Evolutionary conservation across 2,329 filamentous ascomycete genomes (phyloP).

Genomic region (Nothopassalora personata): DNA sequence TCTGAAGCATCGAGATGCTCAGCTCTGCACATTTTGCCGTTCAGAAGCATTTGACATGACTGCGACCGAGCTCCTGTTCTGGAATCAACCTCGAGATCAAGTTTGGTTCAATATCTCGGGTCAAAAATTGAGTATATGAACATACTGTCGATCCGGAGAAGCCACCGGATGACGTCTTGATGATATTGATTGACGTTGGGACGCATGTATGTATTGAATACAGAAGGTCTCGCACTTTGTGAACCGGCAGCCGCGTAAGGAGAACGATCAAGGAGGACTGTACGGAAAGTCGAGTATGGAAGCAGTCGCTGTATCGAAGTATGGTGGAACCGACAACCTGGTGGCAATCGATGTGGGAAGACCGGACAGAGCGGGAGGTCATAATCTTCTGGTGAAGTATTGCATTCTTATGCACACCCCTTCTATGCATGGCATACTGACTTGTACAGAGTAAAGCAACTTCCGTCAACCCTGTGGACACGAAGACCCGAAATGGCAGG

Average conservation of each 20-base stretch:
- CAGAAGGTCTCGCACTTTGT: neutral
- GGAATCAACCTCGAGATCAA: too few species aligned
- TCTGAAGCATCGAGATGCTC: too few species aligned
- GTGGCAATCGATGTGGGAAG: conserved; percentile 29
- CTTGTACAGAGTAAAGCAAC: conserved; percentile 32
- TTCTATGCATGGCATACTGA: neutral
- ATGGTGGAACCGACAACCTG: conserved; percentile 29
- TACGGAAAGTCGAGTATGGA: conserved; percentile 25
- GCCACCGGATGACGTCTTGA: neutral
- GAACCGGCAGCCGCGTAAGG: too few species aligned
- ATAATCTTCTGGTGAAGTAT: conserved; percentile 35
- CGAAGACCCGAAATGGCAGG: conserved; percentile 30
- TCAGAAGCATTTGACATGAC: too few species aligned
- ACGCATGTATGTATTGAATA: neutral
- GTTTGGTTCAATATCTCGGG: too few species aligned
- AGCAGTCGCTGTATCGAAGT: conserved; percentile 30
- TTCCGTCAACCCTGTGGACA: conserved; percentile 40
- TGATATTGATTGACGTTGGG: neutral
- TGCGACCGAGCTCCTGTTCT: too few species aligned
- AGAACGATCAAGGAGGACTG: neutral
- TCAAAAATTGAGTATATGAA: too few species aligned
- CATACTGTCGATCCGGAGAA: neutral
- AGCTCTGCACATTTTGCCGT: too few species aligned
- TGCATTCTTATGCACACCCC: neutral
- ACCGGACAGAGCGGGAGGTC: conserved; percentile 28